Evolutionary conservation across 164 flowering plant species (phyloP), one percentile per base, ranked within the genome.

Genomic region (Malania oleifera): DNA sequence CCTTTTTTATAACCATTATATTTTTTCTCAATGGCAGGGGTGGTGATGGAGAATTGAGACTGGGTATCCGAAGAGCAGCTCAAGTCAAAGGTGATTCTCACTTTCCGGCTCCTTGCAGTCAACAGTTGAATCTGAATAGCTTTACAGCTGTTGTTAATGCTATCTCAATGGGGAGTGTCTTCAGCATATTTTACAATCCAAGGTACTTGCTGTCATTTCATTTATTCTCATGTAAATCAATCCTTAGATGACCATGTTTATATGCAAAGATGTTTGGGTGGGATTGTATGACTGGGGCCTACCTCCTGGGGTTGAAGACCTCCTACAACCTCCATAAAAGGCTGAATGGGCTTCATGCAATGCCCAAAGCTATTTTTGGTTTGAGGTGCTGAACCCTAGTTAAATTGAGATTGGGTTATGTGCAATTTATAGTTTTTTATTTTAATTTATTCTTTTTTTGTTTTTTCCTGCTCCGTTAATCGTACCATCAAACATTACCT

Each of bases 31-130:
- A 18, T 56, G 35, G n/a, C 75, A 95, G 99, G 82, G 95, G 91
- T 15, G 91, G 74, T 20, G 83, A 81, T 82, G 99, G 99, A 41
- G 97, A 83, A 59, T 56, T 95, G 67, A 81, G 99, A 70, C 72
- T 91, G 54, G 99, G 99, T 54, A 67, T 93, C 49, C 75, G 99
- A 51, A 77, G 97, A 69, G 96, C 93, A 5, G 59, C 69, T 56
- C 96, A 84, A 57, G 68, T 77, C n/a, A 84, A 82, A 75, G 70
- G 66, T 19, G 57, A 63, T 41, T 25, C 68, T 48, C 45, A 74
- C 19, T 64, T 66, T 50, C 65, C 82, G 3, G 60, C 65, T 48
- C 57, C 69, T 1, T 53, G 60, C 24, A 68, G 67, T 63, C 88
- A 75, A 69, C 79, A 68, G 62, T 39, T 74, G 54, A 79, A 65